A percentile compares a stretch with the other conserved stretches of the same genome.
These are phyloP conservation scores for Raffaelea deltoideospora DNA, from an alignment of 2,329 filamentous ascomycete species.

Conservation along the genomic window DNA sequence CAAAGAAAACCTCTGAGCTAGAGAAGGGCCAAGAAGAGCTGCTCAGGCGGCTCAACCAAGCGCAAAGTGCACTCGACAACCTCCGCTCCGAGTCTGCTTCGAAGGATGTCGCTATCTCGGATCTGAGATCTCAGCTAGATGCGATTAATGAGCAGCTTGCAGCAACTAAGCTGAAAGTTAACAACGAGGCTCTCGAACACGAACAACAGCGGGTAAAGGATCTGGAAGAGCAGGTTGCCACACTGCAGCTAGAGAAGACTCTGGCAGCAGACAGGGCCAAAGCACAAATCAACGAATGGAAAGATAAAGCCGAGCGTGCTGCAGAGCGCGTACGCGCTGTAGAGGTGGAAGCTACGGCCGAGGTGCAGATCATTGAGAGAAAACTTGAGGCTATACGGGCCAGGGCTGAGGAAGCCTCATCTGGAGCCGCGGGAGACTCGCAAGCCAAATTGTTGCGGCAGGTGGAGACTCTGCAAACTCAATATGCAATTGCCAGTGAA, in stretches of 20 bases:
- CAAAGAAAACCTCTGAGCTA: conserved; percentile 33
- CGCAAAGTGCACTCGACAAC: conserved; percentile 29
- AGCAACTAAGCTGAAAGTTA: conserved; percentile 48
- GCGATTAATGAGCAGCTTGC: conserved; percentile 53
- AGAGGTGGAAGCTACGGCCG: conserved; percentile 68
- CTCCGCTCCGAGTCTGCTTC: conserved; percentile 48
- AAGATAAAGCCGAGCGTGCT: conserved; percentile 58
- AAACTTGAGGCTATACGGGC: conserved; percentile 79
- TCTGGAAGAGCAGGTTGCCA: conserved; percentile 41
- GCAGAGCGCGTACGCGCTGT: conserved; percentile 51
- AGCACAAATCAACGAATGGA: conserved; percentile 54
- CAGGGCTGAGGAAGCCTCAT: conserved; percentile 77
- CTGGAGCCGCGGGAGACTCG: conserved; percentile 63
- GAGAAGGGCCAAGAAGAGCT: conserved; percentile 38
- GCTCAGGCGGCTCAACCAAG: conserved; percentile 44
- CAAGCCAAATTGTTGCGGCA: conserved; percentile 85
- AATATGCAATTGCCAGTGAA: conserved; percentile 84
- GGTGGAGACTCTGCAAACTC: conserved; percentile 87
- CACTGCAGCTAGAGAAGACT: conserved; percentile 67
- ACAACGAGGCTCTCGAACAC: conserved; percentile 51
- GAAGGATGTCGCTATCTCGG: conserved; percentile 49
- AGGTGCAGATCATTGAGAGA: conserved; percentile 64
- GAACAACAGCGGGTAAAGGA: conserved; percentile 39
- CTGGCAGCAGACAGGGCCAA: conserved; percentile 50
- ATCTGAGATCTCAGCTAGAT: conserved; percentile 54